Evolutionary conservation across 345 rosid species (phyloP).

Genomic region (Cardamine occulta): DNA sequence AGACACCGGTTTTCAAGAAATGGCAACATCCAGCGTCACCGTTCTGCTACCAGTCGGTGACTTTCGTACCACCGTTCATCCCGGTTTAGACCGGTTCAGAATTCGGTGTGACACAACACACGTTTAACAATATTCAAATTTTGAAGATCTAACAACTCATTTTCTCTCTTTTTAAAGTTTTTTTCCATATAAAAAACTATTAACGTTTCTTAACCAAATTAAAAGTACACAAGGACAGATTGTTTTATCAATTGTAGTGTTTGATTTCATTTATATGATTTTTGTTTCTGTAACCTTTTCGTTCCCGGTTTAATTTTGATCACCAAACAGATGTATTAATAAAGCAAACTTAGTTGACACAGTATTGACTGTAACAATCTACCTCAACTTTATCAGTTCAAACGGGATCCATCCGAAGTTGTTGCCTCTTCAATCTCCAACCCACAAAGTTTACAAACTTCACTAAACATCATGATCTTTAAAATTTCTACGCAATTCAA

Average conservation of each 20-base stretch:
- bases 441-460: too few species aligned
- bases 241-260: neutral
- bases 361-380: too few species aligned
- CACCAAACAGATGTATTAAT: neutral
- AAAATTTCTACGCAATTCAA: too few species aligned
- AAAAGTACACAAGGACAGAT: neutral
- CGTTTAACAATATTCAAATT: neutral
- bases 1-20: slow-evolving; percentile 58
- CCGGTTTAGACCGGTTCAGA: slow-evolving; percentile 44
- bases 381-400: too few species aligned
- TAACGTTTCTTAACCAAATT: neutral
- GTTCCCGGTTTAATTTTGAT: neutral
- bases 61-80: slow-evolving; percentile 53
- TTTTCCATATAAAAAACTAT: neutral
- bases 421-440: too few species aligned
- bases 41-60: slow-evolving; percentile 50
- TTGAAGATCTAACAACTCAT: slow-evolving; percentile 3
- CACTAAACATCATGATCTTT: too few species aligned
- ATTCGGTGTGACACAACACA: neutral
- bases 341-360: neutral
- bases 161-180: too few species aligned
- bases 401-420: too few species aligned
- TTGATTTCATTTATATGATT: neutral
- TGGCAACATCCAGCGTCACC: slow-evolving; percentile 98
- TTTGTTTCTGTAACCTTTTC: neutral